Conservation (phyloP, 2,329 filamentous ascomycete species). For the Fusarium ambrosium region DNA sequence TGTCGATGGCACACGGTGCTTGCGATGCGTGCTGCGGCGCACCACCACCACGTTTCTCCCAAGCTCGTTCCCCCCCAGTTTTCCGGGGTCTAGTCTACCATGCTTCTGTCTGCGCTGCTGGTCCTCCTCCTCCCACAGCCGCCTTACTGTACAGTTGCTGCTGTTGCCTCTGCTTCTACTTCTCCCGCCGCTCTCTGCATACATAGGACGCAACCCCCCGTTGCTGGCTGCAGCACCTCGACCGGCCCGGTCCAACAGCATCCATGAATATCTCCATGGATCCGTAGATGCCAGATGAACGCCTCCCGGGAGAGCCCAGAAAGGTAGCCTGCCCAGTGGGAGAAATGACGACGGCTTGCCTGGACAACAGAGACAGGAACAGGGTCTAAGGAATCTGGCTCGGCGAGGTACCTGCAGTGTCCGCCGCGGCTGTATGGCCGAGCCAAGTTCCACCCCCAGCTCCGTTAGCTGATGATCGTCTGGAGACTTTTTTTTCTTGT, state of each 20-base stretch:
- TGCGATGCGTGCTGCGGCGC: conserved; percentile 3
- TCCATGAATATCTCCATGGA: conserved; percentile 33
- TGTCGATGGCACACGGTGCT: conserved; percentile 18
- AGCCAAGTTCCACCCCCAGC: conserved; percentile 40
- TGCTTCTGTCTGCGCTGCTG: conserved; percentile 14
- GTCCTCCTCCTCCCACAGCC: conserved; percentile 23
- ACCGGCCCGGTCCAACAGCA: conserved; percentile 43
- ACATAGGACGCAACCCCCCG: conserved; percentile 18
- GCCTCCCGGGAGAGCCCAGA: conserved; percentile 13
- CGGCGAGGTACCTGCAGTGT: conserved; percentile 31
- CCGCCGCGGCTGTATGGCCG: conserved; percentile 16
- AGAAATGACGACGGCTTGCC: conserved; percentile 13
- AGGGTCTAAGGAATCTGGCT: conserved; percentile 14
- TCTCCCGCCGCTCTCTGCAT: conserved; percentile 25
- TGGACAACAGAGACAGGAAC: conserved; percentile 18
- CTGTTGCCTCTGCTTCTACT: conserved; percentile 17
- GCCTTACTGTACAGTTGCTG: conserved; percentile 21
- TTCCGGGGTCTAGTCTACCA: conserved; percentile 24
- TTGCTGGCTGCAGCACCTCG: conserved; percentile 22
- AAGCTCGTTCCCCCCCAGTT: conserved; percentile 16
- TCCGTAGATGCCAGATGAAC: conserved; percentile 41
- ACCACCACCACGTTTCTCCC: conserved; percentile 25
- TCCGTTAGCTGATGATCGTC: conserved; percentile 27
- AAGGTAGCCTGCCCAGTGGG: not conserved
- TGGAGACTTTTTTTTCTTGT: conserved; percentile 11